phyloP scores from a whole-genome alignment of 2,329 filamentous ascomycete species.

The Magnaporthales sp. region DNA sequence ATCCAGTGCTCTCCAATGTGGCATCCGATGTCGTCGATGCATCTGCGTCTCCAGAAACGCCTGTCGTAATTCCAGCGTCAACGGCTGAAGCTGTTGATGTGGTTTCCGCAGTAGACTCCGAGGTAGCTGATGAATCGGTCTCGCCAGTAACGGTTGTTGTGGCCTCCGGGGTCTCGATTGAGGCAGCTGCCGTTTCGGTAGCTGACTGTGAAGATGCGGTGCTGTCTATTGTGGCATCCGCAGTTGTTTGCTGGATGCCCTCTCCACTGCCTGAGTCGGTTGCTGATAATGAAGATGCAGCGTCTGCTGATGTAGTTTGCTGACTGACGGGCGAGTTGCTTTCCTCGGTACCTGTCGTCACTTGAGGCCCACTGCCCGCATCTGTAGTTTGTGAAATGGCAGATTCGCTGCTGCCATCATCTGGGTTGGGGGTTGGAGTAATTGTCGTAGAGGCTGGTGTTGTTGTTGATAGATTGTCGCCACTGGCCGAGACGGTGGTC shows the following conservation, averaged over 20 bases:
- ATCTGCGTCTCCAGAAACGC: too few species aligned
- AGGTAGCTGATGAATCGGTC: background rate
- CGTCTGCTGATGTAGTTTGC: background rate
- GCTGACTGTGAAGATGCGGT: background rate
- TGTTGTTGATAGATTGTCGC: background rate
- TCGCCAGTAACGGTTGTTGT: background rate
- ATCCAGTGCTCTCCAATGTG: too few species aligned
- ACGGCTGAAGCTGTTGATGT: too few species aligned
- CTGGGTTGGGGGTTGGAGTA: background rate
- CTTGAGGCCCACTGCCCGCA: background rate
- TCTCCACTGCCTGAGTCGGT: background rate
- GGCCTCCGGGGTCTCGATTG: too few species aligned
- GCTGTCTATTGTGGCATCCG: background rate
- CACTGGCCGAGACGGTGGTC: background rate
- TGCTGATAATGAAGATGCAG: background rate
- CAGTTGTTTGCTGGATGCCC: background rate
- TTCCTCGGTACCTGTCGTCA: background rate
- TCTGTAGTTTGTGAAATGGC: background rate
- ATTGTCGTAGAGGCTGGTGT: background rate
- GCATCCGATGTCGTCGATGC: too few species aligned
- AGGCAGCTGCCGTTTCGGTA: background rate
- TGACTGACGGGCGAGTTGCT: background rate
- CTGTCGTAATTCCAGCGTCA: too few species aligned
- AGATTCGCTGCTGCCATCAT: background rate
- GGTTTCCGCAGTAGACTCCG: too few species aligned